A percentile compares a stretch with the other conserved stretches of the same genome.
These are phyloP conservation scores for Geranium incanum DNA, from an alignment of 441 rosid species.

Conservation along the genomic window DNA sequence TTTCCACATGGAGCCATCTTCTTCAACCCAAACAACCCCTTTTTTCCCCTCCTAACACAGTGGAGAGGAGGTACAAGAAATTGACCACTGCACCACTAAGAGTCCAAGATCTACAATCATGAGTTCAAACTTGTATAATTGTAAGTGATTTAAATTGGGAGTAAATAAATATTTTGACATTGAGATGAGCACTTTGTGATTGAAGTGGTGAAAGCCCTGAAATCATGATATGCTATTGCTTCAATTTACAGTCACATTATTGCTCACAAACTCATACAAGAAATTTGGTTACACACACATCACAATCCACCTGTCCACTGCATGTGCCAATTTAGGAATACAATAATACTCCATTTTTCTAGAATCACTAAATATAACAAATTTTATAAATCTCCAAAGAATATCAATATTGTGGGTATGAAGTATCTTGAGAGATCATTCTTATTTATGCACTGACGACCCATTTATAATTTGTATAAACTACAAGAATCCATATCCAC, in stretches of 20 bases:
- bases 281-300: neutral
- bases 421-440: no score
- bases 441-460: no score
- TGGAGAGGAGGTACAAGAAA: neutral
- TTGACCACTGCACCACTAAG: neutral
- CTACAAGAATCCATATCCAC: no score
- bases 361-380: no score
- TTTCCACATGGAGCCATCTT: neutral
- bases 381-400: no score
- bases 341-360: no score
- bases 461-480: no score
- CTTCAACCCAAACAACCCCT: neutral
- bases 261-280: neutral
- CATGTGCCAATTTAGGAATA: no score
- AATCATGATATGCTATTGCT: neutral
- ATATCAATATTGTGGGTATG: no score
- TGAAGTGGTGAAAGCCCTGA: no score
- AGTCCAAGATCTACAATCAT: neutral
- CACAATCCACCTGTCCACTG: no score
- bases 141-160: neutral
- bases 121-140: neutral
- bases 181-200: no score
- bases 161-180: neutral
- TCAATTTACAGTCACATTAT: neutral
- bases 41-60: neutral